Conservation (phyloP, 441 rosid species). For the Erodium moschatum region DNA sequence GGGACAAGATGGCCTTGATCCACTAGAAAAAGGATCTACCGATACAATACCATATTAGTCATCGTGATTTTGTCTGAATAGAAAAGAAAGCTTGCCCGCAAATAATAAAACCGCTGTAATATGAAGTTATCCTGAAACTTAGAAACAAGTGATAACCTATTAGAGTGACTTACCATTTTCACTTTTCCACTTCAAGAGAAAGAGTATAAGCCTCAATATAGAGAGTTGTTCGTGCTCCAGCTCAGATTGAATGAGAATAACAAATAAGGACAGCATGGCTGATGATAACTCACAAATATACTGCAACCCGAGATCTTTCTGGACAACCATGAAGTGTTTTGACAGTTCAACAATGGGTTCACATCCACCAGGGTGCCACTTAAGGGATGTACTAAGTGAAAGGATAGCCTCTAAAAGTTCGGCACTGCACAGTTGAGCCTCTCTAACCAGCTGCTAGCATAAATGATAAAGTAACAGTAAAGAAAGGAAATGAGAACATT, state of each 20-base stretch:
- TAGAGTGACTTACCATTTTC: conserved; percentile 42
- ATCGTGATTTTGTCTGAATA: not conserved
- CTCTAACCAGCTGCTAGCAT: conserved; percentile 37
- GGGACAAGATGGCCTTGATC: not conserved
- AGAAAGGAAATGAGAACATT: not conserved
- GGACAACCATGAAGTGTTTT: conserved; percentile 51
- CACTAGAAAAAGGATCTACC: not conserved
- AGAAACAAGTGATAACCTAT: not conserved
- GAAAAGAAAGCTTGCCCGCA: not conserved
- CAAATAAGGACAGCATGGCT: conserved; percentile 43
- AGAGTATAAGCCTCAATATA: conserved; percentile 50
- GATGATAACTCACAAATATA: conserved; percentile 47
- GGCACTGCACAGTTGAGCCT: conserved; percentile 56
- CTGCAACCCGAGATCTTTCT: conserved; percentile 53
- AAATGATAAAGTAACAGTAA: conserved; percentile 18
- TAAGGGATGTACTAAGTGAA: conserved; percentile 34
- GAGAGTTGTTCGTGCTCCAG: conserved; percentile 80
- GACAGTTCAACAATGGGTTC: conserved; percentile 47
- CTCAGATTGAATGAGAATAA: conserved; percentile 49
- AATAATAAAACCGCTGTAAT: not conserved
- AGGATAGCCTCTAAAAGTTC: conserved; percentile 52
- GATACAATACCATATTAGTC: not conserved
- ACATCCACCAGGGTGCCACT: conserved; percentile 28
- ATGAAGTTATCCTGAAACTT: not conserved
- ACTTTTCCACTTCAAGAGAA: conserved; percentile 63